Evolutionary conservation across 371 early-diverging fungal genomes (phyloP).

Genomic region (Cokeromyces recurvatus): DNA sequence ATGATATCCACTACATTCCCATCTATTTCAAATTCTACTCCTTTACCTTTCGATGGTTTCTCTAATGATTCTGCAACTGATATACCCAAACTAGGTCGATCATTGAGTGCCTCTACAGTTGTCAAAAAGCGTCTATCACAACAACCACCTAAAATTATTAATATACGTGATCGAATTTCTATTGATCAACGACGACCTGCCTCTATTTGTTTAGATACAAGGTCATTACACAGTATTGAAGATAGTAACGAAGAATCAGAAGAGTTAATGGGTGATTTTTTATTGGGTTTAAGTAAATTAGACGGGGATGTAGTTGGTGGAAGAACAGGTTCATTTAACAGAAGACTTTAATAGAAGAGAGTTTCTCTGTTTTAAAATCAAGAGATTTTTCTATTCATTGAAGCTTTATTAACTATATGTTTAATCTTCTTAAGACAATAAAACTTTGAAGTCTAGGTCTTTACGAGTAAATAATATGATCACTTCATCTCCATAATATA

Average conservation of each 20-base stretch:
- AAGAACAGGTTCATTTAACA: conserved; percentile 30
- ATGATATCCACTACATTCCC: conserved; percentile 43
- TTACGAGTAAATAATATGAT: too few relatives aligned
- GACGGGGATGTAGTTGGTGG: conserved; percentile 44
- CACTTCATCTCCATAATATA: too few relatives aligned
- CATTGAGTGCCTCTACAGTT: conserved; percentile 10
- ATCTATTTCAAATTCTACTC: conserved; percentile 36
- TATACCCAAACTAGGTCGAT: conserved; percentile 20
- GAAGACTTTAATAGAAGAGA: too few relatives aligned
- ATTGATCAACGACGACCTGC: conserved; percentile 21
- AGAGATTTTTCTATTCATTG: too few relatives aligned
- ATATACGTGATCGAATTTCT: conserved; percentile 17
- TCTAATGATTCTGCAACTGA: neutral
- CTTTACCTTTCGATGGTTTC: conserved; percentile 7
- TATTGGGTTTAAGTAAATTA: conserved; percentile 31
- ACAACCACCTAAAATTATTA: conserved; percentile 13
- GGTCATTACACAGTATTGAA: conserved; percentile 22
- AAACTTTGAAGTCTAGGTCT: too few relatives aligned
- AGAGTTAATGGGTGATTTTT: conserved; percentile 42
- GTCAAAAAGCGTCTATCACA: neutral
- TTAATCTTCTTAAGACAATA: too few relatives aligned
- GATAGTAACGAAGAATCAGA: conserved; percentile 18
- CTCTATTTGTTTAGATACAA: conserved; percentile 38
- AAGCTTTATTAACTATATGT: too few relatives aligned
- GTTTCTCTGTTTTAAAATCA: too few relatives aligned